These are phyloP conservation scores for Sugiyamaella paludigena DNA, from an alignment of 1,139 yeast genomes.

Conservation along the genomic window DNA sequence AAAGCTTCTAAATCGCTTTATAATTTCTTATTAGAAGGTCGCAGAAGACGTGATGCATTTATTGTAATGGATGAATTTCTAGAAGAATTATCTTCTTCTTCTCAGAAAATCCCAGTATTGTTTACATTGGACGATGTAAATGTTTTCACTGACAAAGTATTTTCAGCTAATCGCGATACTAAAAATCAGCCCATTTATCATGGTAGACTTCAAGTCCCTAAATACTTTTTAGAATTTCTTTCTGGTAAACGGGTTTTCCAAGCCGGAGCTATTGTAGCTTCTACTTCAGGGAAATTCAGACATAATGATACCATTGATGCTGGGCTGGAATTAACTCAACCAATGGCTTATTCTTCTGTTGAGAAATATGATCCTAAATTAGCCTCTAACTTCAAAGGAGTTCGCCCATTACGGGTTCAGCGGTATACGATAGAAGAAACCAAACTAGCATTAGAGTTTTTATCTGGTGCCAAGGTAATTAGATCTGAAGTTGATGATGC, in stretches of 20 bases:
- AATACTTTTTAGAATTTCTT: conserved; percentile 53
- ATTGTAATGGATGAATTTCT: conserved; percentile 53
- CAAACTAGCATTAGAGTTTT: conserved; percentile 51
- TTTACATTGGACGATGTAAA: conserved; percentile 77
- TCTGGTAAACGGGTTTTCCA: conserved; percentile 52
- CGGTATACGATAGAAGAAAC: conserved; percentile 57
- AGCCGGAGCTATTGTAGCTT: conserved; percentile 61
- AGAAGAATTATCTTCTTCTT: conserved; percentile 51
- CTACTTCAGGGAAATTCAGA: conserved; percentile 50
- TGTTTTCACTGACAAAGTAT: conserved; percentile 54
- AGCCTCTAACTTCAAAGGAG: conserved; percentile 52
- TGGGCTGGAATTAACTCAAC: conserved; percentile 54
- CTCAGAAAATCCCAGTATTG: conserved; percentile 52
- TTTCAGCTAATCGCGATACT: conserved; percentile 60
- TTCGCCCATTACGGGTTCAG: conserved; percentile 48
- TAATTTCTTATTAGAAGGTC: conserved; percentile 42
- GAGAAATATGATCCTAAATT: conserved; percentile 54
- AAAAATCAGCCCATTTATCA: conserved; percentile 59
- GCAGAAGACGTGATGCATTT: conserved; percentile 40
- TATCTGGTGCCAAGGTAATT: conserved; percentile 56
- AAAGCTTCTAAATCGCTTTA: conserved; percentile 46
- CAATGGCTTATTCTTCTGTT: conserved; percentile 52
- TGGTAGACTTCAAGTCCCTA: conserved; percentile 65
- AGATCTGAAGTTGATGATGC: conserved; percentile 43
- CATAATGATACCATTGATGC: conserved; percentile 58